Base-by-base conservation (phyloP, 2,329 filamentous ascomycete genomes). In the Metarhizium rileyi region DNA sequence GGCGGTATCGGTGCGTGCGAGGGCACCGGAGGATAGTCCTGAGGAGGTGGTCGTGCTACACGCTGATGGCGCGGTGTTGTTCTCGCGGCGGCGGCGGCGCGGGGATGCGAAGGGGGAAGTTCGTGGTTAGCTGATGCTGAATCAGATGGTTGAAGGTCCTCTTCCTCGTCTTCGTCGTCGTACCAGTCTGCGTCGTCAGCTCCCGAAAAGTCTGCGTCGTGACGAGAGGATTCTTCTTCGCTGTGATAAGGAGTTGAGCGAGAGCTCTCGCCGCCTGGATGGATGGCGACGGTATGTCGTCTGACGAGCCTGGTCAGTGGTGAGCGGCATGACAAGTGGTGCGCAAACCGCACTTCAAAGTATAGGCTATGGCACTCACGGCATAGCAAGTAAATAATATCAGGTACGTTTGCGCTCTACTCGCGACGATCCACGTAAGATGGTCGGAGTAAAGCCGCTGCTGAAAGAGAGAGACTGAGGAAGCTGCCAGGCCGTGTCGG, bases 71-170 rank as follows among this genome's bases (percentile, higher is more conserved):
- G 64, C 50, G 44, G 30, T 33, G 30, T 55, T 57, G 55, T 49
- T 59, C 57, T 58, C 7, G 53, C 48, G 43, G 55, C 38, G 51
- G 53, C 48, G 43, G 55, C 38, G 51, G 12, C 23, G 48, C 27
- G 12, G 40, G 26, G 38, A 16, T 51, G 59, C 26, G 53, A 46
- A 30, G 54, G 55, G 35, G 60, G 57, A 54, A 60, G 59, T 28
- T 64, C 66, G 58, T 63, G 68, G 54, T 63, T 67, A 28, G 62
- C 63, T 36, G 80, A 83, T 18, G 78, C 79, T 7, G 80, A 82
- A 59, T 83, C 80, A 30, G 73, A 75, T 14, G 78, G 78, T 2
- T 77, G 73, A 54, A 81, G 58, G 33, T 77, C 76, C 60, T 73
- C 74, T 54, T 70, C 65, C 16, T 70, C 62, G 55, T 67, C 66